Evolutionary conservation across 257 asterid species (phyloP).

Genomic region (Rhazya stricta): DNA sequence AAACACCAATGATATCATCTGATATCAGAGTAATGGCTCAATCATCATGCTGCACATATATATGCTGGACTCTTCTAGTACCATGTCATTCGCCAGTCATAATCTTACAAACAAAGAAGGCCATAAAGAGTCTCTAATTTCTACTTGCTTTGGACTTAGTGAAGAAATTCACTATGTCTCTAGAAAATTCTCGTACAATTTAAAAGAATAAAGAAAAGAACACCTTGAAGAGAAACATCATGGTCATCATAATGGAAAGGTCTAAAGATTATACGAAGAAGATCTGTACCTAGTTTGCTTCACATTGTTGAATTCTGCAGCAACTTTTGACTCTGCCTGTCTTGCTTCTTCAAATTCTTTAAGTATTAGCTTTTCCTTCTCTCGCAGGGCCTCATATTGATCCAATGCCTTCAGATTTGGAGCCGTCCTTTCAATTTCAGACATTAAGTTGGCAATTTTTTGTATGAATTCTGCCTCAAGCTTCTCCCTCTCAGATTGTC

Average conservation of each 20-base stretch:
- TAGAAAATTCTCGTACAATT: background rate
- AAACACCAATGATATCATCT: background rate
- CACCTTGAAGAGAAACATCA: background rate
- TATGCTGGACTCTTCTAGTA: background rate
- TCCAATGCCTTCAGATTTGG: conserved; percentile 95
- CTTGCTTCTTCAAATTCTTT: conserved; percentile 89
- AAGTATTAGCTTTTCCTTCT: conserved; percentile 70
- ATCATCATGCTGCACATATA: background rate
- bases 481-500: conserved; percentile 79
- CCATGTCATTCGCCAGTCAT: background rate
- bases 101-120: background rate
- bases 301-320: conserved; percentile 62
- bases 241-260: background rate
- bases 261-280: background rate
- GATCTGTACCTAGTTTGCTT: conserved; percentile 58
- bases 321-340: conserved; percentile 71
- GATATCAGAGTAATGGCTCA: background rate
- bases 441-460: conserved; percentile 53
- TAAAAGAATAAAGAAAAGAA: background rate
- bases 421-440: conserved; percentile 88
- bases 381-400: conserved; percentile 76
- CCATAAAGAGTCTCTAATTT: background rate
- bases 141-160: background rate
- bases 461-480: conserved; percentile 76
- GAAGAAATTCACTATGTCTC: background rate